Conservation (phyloP, 371 early-diverging fungal species). For the Nematocida ausubeli region DNA sequence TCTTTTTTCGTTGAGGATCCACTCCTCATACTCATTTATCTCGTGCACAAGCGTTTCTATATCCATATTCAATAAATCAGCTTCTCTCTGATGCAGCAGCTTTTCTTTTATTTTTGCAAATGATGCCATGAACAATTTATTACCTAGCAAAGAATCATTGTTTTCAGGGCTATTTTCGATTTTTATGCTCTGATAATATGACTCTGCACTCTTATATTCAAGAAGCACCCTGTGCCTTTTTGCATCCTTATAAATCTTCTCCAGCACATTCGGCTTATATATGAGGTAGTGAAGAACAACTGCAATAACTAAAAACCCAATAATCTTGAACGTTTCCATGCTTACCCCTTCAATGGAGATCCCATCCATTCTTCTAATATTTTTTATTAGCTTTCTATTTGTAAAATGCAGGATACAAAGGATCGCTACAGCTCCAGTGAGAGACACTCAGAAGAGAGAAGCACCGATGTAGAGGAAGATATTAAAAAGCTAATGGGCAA, state of each 20-base stretch:
- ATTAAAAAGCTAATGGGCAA: constrained; percentile 36
- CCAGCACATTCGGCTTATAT: neutral
- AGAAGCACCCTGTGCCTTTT: neutral
- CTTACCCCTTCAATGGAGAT: neutral
- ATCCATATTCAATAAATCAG: neutral
- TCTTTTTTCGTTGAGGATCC: neutral
- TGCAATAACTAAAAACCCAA: too few relatives aligned
- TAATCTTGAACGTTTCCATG: neutral
- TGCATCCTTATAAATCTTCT: neutral
- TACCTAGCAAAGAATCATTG: neutral
- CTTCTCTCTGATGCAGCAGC: too few relatives aligned
- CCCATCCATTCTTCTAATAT: constrained; percentile 2
- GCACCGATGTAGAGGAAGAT: constrained; percentile 34
- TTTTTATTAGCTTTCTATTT: constrained; percentile 7
- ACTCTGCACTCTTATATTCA: neutral
- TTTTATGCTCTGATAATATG: neutral
- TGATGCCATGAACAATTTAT: neutral
- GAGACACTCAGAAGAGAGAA: constrained; percentile 1
- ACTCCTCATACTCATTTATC: neutral
- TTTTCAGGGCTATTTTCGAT: neutral
- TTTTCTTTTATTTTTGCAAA: neutral
- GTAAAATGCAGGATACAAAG: neutral
- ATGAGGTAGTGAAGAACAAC: neutral
- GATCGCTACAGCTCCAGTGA: neutral
- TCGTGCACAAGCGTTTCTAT: neutral